Base-by-base conservation (phyloP, 306 rosid genomes). In the Glycyrrhiza uralensis region DNA sequence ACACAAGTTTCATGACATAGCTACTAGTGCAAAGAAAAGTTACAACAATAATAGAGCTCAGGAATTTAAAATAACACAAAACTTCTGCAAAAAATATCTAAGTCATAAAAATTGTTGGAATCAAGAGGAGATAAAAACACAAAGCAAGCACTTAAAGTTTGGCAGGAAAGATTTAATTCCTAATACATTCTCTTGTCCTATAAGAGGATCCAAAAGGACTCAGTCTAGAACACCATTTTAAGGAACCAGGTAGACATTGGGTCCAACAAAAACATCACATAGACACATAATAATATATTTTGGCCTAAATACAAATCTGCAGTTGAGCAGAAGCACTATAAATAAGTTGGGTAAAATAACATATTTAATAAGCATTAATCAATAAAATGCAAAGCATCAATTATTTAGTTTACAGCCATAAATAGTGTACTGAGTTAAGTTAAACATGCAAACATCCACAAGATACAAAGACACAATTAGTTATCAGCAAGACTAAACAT, bases 381-480 rank as follows among this genome's bases (percentile, higher is more conserved):
- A 26, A 15, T 56, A 23, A 76, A 5, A 58, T 26, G 33, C 42
- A 70, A 52, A 33, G 54, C 57, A 12, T 42, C 58, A 14, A 8
- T 38, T 38, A 39, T 38, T 61, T 78, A 58, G 71, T 54, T 58
- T 54, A 35, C 57, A 72, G 6, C 20, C 59, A 73, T 57, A 49
- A 56, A 45, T 32, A 72, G 42, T 36, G 75, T 30, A 28, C 33
- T 15, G 4, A 41, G 50, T 57, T 35, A 57, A 57, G 74, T 63
- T 63, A 44, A n/a, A 69, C 45, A 57, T 18, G 44, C 56, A 87
- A 79, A 44, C 61, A 74, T 68, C 74, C 50, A 45, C 52, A 26
- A 29, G 58, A 56, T 32, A 78, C 59, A 62, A 60, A 74, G 38
- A 63, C 20, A 59, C 47, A 67, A 23, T 22, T 17, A 57, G 41